Base-by-base conservation (phyloP, 306 rosid genomes). In the Dicorynia guianensis region DNA sequence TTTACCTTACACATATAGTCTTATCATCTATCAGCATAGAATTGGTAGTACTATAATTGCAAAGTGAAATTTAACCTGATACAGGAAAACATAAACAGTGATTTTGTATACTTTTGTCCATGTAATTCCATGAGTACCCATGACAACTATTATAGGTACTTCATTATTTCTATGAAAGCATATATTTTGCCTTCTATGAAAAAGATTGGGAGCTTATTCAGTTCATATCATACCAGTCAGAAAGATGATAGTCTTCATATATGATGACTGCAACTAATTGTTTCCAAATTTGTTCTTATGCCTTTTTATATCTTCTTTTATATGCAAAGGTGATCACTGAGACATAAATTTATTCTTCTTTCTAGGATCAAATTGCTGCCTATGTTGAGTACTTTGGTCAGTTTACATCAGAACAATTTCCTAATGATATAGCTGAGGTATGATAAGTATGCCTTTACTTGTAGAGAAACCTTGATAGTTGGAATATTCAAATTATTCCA, bases 341-440 rank as follows among this genome's bases (percentile, higher is more conserved):
- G 73, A 65, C 63, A 64, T 62, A 10, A 11, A 40, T 60, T 63
- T 82, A 6, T 59, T 53, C 47, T 60, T 53, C 75, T 77, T 57
- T 42, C 2, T 44, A 94, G 98, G 97, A 88, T 82, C 96, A 95
- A 88, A 85, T 90, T 82, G 84, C 94, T 60, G 97, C 98, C 34
- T 95, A 95, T 75, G 97, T 90, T 80, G 96, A 95, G 74, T 92
- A 86, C 89, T 89, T 95, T 87, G 91, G 85, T 66, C 97, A 95
- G 82, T 95, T 90, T 85, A 92, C 96, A 72, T 95, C 97, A 11
- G 98, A 92, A 54, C 97, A 89, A 44, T 95, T 95, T 81, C 87
- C 97, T 6, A 96, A 89, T 72, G 97, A 95, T 67, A 83, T 95
- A 69, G 87, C 97, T 3, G 97, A 95, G 96, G 98, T 95, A 85